Percentiles rank a stretch among this genome's conserved stretches.
These are phyloP conservation scores for Dothideomycetes sp. DNA, from an alignment of 2,329 filamentous ascomycete genomes.

Conservation along the genomic window DNA sequence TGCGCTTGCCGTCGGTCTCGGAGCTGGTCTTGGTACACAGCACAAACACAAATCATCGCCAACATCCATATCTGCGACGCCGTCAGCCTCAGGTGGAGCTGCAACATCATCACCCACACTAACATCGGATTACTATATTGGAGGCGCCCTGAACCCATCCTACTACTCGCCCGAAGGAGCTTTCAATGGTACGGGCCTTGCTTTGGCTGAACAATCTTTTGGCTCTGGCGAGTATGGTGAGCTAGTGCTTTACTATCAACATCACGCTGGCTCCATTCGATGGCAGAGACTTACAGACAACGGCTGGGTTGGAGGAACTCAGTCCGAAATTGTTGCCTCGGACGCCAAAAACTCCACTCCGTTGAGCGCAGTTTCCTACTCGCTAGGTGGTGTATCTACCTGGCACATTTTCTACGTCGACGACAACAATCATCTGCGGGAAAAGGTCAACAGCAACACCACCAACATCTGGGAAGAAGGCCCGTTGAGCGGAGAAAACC, in stretches of 20 bases:
- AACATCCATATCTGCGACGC: background rate
- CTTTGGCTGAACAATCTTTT: constrained; percentile 36
- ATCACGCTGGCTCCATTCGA: constrained; percentile 34
- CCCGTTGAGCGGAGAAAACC: constrained; percentile 24
- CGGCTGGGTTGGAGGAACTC: constrained; percentile 32
- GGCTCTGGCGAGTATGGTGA: constrained; percentile 21
- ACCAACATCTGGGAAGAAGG: constrained; percentile 34
- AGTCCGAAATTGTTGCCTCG: constrained; percentile 30
- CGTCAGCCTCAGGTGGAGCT: background rate
- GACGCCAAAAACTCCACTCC: constrained; percentile 36
- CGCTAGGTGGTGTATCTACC: constrained; percentile 29
- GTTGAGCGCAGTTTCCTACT: constrained; percentile 36
- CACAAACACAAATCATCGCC: constrained; percentile 19
- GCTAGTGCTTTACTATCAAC: constrained; percentile 38
- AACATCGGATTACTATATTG: constrained; percentile 24
- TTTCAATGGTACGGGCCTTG: constrained; percentile 41
- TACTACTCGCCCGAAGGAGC: constrained; percentile 34
- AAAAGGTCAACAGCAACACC: constrained; percentile 26
- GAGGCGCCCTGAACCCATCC: constrained; percentile 30
- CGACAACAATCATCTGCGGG: constrained; percentile 30
- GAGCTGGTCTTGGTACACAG: constrained; percentile 29
- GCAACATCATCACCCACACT: background rate
- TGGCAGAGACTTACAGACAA: constrained; percentile 30
- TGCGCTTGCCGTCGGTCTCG: constrained; percentile 29
- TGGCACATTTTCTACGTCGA: constrained; percentile 36